Conservation (phyloP, 2,329 filamentous ascomycete species). For the Fusarium luffae region DNA sequence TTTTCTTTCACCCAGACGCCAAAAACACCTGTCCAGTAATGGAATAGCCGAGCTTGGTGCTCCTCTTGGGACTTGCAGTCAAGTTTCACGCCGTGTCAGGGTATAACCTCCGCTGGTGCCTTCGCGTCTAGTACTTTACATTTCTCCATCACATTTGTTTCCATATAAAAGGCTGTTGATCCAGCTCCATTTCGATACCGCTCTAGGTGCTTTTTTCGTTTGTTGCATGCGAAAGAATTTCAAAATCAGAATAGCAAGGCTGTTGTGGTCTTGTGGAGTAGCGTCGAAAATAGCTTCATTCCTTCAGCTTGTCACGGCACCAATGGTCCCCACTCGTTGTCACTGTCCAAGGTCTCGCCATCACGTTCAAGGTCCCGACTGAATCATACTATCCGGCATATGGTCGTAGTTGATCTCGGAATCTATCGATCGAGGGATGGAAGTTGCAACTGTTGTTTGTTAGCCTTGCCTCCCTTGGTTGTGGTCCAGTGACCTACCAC, state of each 20-base stretch:
- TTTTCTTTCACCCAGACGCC: not conserved
- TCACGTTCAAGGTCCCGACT: not conserved
- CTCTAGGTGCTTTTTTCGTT: not conserved
- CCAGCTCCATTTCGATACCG: not conserved
- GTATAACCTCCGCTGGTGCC: not conserved
- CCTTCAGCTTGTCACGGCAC: not conserved
- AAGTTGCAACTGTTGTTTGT: not conserved
- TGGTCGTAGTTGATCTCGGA: conserved; percentile 51
- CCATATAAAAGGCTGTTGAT: not conserved
- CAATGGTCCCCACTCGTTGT: not conserved
- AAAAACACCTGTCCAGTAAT: not conserved
- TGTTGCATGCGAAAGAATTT: conserved; percentile 13
- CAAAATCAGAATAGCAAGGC: conserved; percentile 11
- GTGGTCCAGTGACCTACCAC: not conserved
- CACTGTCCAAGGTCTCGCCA: not conserved
- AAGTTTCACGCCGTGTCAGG: not conserved
- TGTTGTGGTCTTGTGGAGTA: conserved; percentile 1
- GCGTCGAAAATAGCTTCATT: not conserved
- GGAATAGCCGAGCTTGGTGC: not conserved
- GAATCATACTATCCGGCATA: conserved; percentile 52
- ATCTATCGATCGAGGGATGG: conserved; percentile 13
- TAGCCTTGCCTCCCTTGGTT: not conserved
- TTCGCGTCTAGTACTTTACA: not conserved
- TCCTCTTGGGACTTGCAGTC: not conserved
- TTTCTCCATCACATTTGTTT: not conserved